These are phyloP conservation scores for Fraxinus angustifolia DNA, from an alignment of 305 asterid species.

Conservation along the genomic window DNA sequence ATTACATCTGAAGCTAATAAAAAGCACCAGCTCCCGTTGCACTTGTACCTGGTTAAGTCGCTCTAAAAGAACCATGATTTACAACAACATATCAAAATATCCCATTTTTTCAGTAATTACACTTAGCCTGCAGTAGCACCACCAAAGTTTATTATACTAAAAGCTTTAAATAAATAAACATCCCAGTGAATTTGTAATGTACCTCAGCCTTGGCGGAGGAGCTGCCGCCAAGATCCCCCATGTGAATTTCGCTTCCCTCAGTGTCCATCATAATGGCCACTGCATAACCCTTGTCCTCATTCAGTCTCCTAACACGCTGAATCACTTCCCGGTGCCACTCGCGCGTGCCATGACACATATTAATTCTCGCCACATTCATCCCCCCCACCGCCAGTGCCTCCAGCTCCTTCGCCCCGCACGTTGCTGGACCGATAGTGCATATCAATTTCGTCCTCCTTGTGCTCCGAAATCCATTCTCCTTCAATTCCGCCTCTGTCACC, in stretches of 20 bases:
- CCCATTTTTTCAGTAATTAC: not conserved
- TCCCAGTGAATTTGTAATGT: constrained; percentile 7
- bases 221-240: constrained; percentile 98
- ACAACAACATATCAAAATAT: not conserved
- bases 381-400: constrained; percentile 71
- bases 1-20: not conserved
- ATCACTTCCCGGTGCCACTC: constrained; percentile 91
- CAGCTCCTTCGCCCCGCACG: constrained; percentile 69
- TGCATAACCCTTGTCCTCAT: constrained; percentile 93
- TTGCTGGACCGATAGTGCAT: constrained; percentile 85
- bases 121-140: not conserved
- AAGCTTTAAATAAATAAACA: not conserved
- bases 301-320: constrained; percentile 78
- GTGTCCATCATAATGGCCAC: constrained; percentile 99
- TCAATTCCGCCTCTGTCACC: constrained; percentile 88
- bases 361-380: no score
- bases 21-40: not conserved
- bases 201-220: constrained; percentile 93
- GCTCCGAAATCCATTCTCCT: constrained; percentile 87
- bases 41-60: not conserved
- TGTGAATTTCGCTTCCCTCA: constrained; percentile 97
- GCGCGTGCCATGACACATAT: constrained; percentile 11
- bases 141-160: not conserved
- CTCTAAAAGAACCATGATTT: not conserved
- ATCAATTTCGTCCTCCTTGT: constrained; percentile 74